Conservation (phyloP, 2,329 filamentous ascomycete genomes). For the Fusarium coicis region DNA sequence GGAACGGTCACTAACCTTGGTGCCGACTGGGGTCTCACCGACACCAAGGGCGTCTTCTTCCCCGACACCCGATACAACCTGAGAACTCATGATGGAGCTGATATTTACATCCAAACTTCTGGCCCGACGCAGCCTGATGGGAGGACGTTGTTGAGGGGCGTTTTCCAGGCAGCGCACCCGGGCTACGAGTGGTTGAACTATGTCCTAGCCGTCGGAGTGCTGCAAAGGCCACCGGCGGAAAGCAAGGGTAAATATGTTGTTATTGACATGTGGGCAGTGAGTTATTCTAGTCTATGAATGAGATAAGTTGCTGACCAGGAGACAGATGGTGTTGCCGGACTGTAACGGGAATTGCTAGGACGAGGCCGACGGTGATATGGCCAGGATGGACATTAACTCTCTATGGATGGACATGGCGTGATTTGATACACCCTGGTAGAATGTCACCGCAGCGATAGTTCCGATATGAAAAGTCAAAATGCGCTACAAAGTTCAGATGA, state of each 20-base stretch:
- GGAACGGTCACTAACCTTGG: constrained; percentile 48
- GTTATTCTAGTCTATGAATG: neutral
- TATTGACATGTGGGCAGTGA: constrained; percentile 43
- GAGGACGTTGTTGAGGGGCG: constrained; percentile 37
- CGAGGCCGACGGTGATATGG: neutral
- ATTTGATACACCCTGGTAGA: neutral
- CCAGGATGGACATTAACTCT: neutral
- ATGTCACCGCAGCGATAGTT: neutral
- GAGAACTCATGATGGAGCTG: constrained; percentile 51
- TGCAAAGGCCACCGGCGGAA: constrained; percentile 16
- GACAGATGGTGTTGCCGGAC: constrained; percentile 23
- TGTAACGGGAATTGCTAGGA: constrained; percentile 15
- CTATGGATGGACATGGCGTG: constrained; percentile 1
- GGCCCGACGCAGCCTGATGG: constrained; percentile 51
- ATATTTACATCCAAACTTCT: constrained; percentile 51
- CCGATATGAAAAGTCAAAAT: neutral
- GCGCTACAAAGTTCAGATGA: neutral
- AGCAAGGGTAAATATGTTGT: constrained; percentile 38
- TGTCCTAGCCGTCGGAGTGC: constrained; percentile 43
- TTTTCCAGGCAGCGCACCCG: constrained; percentile 50
- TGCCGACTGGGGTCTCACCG: constrained; percentile 52
- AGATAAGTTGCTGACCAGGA: neutral
- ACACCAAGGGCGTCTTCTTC: constrained; percentile 50
- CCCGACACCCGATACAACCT: constrained; percentile 54
- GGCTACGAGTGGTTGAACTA: constrained; percentile 53